Conservation (phyloP, 495 filamentous ascomycete genomes). For the Immersiella caudata region DNA sequence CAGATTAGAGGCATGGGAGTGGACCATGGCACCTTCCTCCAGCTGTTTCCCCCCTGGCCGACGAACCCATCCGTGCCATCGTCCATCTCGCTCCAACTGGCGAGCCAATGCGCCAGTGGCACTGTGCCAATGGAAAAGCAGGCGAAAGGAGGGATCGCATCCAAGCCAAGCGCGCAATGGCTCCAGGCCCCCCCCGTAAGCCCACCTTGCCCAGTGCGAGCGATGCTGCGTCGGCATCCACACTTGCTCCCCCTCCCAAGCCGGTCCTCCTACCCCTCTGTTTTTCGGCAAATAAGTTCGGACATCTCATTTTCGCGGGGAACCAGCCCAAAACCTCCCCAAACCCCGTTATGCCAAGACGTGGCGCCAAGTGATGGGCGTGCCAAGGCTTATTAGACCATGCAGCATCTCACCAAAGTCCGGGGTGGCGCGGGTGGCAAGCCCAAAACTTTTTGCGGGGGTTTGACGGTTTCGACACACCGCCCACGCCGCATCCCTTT, state of each 20-base stretch:
- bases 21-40: not conserved
- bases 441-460: not conserved
- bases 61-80: too few relatives aligned
- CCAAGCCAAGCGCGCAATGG: too few relatives aligned
- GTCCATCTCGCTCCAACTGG: too few relatives aligned
- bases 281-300: conserved; percentile 18
- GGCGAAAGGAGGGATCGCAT: too few relatives aligned
- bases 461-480: not conserved
- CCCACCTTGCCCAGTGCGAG: not conserved
- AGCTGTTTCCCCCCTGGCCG: too few relatives aligned
- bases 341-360: not conserved
- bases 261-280: not conserved
- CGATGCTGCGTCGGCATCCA: not conserved
- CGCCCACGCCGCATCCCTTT: not conserved
- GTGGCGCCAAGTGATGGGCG: conserved; percentile 10
- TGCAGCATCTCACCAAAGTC: not conserved
- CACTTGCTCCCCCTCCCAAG: not conserved
- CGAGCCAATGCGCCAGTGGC: too few relatives aligned
- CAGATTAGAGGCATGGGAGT: conserved; percentile 3
- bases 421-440: not conserved
- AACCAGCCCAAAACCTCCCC: conserved; percentile 4
- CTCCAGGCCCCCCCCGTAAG: not conserved
- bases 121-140: too few relatives aligned
- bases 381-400: not conserved
- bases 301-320: conserved; percentile 15